Evolutionary conservation across 2,329 filamentous ascomycete genomes (phyloP), one percentile per base, ranked within the genome.

Genomic region (Clarireedia paspali): DNA sequence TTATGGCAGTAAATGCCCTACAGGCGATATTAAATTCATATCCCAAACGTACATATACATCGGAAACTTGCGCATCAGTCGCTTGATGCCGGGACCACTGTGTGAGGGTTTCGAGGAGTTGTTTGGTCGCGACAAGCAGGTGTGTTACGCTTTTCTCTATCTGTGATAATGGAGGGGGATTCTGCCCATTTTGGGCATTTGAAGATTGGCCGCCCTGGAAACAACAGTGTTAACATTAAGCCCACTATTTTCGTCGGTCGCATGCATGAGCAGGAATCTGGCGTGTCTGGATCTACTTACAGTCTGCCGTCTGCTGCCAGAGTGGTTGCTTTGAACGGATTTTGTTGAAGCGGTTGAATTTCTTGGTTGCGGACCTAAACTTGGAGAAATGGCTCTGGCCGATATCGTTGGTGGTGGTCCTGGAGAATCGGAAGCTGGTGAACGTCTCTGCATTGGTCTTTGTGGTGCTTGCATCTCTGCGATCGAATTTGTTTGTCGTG

Each of bases 1-100:
- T 94, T 67, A 99, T 99, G 57, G 91, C 90, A 66, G 89, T 90
- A 73, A 99, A 99, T 59, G 94, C 92, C 55, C 94, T 87, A 72
- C 92, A 97, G 27, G 94, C 94, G 76, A 99, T 94, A 73, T 99
- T 99, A 79, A 99, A 99, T 73, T 99, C 94, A 73, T 99, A 99
- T 47, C 94, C 94, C 59, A 99, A 77, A 59, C 94, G 87, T 59
- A 99, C 94, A 70, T 99, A 99, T 65, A 99, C 94, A 71, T 99
- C 94, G 12, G 94, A 97, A 58, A 99, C 94, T 70, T 97, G 89
- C 59, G 87, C 88, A 73, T 99, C 94, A 61, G 90, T 91, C 54
- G 94, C 91, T 66, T 88, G 85, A 60, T 89, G 87, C 56, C 92
- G 89, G 58, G 94, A 99, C 94, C 94, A 99, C 78, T 95, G 88